Conservation (phyloP, 2,329 filamentous ascomycete genomes). For the Beauveria sp. region DNA sequence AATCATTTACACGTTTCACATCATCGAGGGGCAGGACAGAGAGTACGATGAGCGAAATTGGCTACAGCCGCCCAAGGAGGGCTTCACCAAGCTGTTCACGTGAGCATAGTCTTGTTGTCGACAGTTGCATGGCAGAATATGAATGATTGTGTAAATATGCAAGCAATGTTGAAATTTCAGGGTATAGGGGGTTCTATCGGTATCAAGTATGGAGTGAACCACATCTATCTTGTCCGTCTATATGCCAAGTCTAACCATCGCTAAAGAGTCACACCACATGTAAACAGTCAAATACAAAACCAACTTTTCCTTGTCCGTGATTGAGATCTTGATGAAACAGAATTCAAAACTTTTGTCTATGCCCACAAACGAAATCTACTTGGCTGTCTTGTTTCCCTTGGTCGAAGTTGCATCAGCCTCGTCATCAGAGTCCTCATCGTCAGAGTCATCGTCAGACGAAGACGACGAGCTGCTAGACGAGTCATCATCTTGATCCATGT, state of each 20-base stretch:
- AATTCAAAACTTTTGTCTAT: conserved; percentile 3
- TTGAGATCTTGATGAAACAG: background rate
- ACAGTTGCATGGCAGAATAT: background rate
- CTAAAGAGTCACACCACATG: background rate
- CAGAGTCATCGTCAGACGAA: conserved; percentile 28
- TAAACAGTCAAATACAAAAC: background rate
- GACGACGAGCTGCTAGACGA: conserved; percentile 37
- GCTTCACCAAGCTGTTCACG: conserved; percentile 63
- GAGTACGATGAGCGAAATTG: conserved; percentile 84
- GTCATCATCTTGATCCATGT: conserved; percentile 19
- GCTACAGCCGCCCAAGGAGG: conserved; percentile 75
- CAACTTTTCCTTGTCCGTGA: conserved; percentile 1
- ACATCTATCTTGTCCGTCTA: conserved; percentile 14
- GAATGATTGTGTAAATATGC: background rate
- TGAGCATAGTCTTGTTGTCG: conserved; percentile 13
- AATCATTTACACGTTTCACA: conserved; percentile 96
- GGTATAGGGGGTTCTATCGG: conserved; percentile 7
- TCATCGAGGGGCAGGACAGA: conserved; percentile 72
- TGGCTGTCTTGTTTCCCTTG: conserved; percentile 1
- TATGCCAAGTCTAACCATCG: conserved; percentile 13
- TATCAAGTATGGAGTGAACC: conserved; percentile 4
- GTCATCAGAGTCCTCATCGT: conserved; percentile 27
- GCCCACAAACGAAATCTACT: conserved; percentile 4
- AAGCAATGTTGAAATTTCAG: background rate
- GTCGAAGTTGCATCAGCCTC: conserved; percentile 12